Percentiles rank a stretch among this genome's conserved stretches.
Conservation (phyloP, 495 filamentous ascomycete genomes). For the Xylaria acuta region DNA sequence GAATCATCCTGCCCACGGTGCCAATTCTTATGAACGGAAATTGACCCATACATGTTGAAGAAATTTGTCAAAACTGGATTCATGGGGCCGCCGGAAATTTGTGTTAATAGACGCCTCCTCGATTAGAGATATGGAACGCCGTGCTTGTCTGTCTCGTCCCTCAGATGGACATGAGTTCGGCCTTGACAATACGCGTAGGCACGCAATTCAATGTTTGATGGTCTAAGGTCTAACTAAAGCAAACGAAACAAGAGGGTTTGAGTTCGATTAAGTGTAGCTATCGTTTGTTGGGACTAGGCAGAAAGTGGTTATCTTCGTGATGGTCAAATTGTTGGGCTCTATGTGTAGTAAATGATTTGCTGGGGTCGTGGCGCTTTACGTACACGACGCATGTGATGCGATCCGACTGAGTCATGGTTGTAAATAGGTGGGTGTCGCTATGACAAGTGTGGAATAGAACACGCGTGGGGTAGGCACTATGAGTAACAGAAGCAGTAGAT, state of each 20-base stretch:
- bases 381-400: background rate
- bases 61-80: too few relatives aligned
- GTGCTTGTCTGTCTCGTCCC: background rate
- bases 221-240: background rate
- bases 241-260: background rate
- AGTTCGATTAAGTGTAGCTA: background rate
- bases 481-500: background rate
- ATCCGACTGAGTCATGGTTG: constrained; percentile 7
- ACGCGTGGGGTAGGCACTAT: background rate
- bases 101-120: background rate
- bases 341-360: background rate
- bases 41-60: background rate
- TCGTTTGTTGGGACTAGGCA: background rate
- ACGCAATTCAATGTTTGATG: background rate
- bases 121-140: too few relatives aligned
- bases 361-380: background rate
- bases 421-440: background rate
- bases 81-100: background rate
- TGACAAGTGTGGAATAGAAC: background rate
- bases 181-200: background rate
- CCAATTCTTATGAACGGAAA: background rate
- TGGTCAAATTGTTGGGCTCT: background rate
- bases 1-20: background rate
- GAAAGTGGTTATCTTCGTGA: background rate
- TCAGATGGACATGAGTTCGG: background rate